A percentile compares a stretch with the other conserved stretches of the same genome.
These are phyloP conservation scores for Quercus alba DNA, from an alignment of 306 rosid species.

Conservation along the genomic window DNA sequence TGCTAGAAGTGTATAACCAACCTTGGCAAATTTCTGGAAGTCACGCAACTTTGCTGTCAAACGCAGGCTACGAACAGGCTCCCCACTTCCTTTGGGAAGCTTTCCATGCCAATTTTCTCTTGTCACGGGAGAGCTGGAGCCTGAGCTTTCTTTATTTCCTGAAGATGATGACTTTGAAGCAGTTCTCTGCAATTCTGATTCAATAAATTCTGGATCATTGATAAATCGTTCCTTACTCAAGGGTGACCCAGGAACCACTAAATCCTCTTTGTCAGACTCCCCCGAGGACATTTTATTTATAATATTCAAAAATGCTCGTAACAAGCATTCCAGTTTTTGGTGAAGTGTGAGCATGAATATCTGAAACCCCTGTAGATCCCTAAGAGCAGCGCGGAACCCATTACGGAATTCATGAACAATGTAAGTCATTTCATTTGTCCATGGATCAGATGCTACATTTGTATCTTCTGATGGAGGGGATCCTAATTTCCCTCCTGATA, in stretches of 20 bases:
- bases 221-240: slow-evolving; percentile 53
- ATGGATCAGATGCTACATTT: slow-evolving; percentile 37
- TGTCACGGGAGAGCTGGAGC: slow-evolving; percentile 53
- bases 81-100: slow-evolving; percentile 68
- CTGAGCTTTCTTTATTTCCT: slow-evolving; percentile 55
- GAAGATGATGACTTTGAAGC: slow-evolving; percentile 49
- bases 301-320: slow-evolving; percentile 68
- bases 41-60: slow-evolving; percentile 92
- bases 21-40: slow-evolving; percentile 87
- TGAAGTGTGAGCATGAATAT: slow-evolving; percentile 86
- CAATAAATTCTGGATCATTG: slow-evolving; percentile 63
- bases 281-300: slow-evolving; percentile 59
- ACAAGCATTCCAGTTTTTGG: slow-evolving; percentile 75
- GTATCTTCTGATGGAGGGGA: slow-evolving; percentile 38
- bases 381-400: slow-evolving; percentile 87
- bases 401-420: slow-evolving; percentile 58
- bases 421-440: slow-evolving; percentile 34
- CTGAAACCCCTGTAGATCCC: slow-evolving; percentile 91
- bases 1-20: slow-evolving; percentile 25
- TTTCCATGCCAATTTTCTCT: slow-evolving; percentile 79
- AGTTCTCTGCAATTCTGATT: slow-evolving; percentile 61
- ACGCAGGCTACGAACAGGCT: slow-evolving; percentile 66
- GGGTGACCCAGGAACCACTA: slow-evolving; percentile 56
- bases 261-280: slow-evolving; percentile 82
- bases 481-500: slow-evolving; percentile 86